phyloP scores from a whole-genome alignment of 2,329 filamentous ascomycete genomes.

The Penicillium sp. region DNA sequence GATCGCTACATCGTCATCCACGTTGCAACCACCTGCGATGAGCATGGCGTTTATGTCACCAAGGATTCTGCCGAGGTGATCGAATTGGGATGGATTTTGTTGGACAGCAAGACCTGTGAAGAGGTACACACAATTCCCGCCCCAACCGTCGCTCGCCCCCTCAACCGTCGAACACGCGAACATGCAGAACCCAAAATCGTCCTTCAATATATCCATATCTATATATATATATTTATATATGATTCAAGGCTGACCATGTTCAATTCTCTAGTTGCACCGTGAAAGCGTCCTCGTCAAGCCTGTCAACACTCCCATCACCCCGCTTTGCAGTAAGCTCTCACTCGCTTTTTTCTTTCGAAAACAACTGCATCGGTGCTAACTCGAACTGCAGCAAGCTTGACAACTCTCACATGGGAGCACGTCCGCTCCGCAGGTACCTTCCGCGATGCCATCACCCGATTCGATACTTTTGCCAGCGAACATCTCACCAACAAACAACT shows the following conservation, averaged over 20 bases:
- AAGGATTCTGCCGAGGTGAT: slow-evolving; percentile 99
- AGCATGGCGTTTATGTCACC: slow-evolving; percentile 98
- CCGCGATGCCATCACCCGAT: slow-evolving; percentile 92
- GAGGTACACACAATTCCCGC: slow-evolving; percentile 67
- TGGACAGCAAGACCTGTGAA: slow-evolving; percentile 88
- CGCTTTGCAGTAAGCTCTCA: slow-evolving; percentile 89
- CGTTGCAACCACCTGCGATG: slow-evolving; percentile 97
- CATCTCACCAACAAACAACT: slow-evolving; percentile 88
- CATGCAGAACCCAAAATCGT: too few relatives aligned
- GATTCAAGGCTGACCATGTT: slow-evolving; percentile 29
- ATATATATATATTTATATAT: background rate
- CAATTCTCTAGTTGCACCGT: slow-evolving; percentile 72
- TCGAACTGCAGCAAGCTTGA: slow-evolving; percentile 76
- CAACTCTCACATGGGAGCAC: slow-evolving; percentile 98
- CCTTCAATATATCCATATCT: too few relatives aligned
- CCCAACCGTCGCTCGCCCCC: slow-evolving; percentile 9
- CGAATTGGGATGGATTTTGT: slow-evolving; percentile 96
- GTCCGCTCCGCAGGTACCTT: slow-evolving; percentile 97
- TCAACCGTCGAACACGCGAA: too few relatives aligned
- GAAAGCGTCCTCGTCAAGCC: slow-evolving; percentile 98
- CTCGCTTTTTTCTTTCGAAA: slow-evolving; percentile 39
- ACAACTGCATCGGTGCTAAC: slow-evolving; percentile 30
- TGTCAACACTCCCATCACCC: slow-evolving; percentile 97
- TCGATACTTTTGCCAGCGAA: slow-evolving; percentile 91
- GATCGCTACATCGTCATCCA: slow-evolving; percentile 98